Conservation (phyloP, 2,329 filamentous ascomycete genomes). For the Cadophora luteo-olivacea region DNA sequence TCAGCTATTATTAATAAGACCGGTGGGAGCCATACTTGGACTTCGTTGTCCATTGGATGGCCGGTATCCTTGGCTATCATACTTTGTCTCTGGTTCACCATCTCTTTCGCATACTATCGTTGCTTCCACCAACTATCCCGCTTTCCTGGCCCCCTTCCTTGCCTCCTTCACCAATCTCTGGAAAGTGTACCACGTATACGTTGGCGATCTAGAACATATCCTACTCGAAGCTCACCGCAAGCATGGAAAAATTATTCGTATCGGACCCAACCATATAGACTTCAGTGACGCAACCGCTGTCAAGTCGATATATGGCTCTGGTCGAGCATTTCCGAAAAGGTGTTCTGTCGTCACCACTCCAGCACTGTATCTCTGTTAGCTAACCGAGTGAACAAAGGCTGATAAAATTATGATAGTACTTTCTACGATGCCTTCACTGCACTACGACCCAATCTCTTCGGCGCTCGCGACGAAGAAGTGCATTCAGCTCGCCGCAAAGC, state of each 20-base stretch:
- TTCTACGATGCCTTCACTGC: neutral
- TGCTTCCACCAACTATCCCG: neutral
- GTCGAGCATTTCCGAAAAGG: neutral
- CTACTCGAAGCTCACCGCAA: neutral
- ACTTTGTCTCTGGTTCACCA: neutral
- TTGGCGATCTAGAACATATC: neutral
- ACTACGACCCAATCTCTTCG: neutral
- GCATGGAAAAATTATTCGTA: neutral
- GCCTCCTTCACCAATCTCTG: neutral
- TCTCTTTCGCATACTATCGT: neutral
- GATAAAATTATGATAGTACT: neutral
- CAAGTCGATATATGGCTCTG: neutral
- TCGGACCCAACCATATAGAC: neutral
- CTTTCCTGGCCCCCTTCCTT: neutral
- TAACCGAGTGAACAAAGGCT: neutral
- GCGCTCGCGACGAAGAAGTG: neutral
- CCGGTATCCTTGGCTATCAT: neutral
- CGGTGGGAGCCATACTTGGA: too few species aligned
- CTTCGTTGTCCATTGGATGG: too few species aligned
- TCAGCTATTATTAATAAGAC: too few species aligned
- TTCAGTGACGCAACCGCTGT: neutral
- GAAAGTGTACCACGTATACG: neutral
- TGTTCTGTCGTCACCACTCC: neutral
- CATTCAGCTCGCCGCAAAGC: neutral
- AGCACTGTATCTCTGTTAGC: too few species aligned